A percentile compares a stretch with the other conserved stretches of the same genome.
Conservation (phyloP, 345 rosid species). For the Moricandia arvensis region DNA sequence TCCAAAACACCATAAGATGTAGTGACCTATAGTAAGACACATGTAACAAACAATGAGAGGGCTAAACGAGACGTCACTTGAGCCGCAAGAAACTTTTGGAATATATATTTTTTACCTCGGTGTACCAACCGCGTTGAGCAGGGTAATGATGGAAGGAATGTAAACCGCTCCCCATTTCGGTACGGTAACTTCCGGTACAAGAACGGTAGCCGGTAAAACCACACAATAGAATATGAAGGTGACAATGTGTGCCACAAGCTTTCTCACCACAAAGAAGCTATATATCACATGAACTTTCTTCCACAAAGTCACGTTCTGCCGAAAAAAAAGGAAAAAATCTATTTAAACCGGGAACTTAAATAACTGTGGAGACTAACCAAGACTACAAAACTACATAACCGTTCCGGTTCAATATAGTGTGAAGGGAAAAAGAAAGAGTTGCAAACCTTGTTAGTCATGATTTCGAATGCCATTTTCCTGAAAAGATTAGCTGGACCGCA, state of each 20-base stretch:
- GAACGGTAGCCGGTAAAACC: conserved; percentile 81
- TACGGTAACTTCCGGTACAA: conserved; percentile 83
- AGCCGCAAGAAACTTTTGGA: background rate
- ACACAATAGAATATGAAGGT: conserved; percentile 83
- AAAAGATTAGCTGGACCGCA: conserved; percentile 98
- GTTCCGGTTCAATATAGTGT: background rate
- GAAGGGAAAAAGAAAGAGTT: background rate
- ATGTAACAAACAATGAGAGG: background rate
- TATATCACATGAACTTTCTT: conserved; percentile 91
- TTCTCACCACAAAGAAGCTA: conserved; percentile 90
- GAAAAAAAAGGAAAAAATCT: background rate
- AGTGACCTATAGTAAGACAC: conserved; percentile 62
- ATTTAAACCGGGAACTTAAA: background rate
- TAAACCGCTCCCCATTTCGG: conserved; percentile 95
- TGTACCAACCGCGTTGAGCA: conserved; percentile 88
- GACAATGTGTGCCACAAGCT: conserved; percentile 80
- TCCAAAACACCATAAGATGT: conserved; percentile 87
- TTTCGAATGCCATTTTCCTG: conserved; percentile 86
- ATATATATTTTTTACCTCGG: conserved; percentile 58
- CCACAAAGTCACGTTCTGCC: conserved; percentile 85
- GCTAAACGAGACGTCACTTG: background rate
- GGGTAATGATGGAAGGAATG: conserved; percentile 73
- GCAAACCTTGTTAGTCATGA: conserved; percentile 64
- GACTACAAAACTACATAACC: background rate
- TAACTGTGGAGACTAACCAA: background rate